Percentiles rank a stretch among this genome's conserved stretches.
phyloP scores from a whole-genome alignment of 75 land plant genomes.

The Cupressus sempervirens region DNA sequence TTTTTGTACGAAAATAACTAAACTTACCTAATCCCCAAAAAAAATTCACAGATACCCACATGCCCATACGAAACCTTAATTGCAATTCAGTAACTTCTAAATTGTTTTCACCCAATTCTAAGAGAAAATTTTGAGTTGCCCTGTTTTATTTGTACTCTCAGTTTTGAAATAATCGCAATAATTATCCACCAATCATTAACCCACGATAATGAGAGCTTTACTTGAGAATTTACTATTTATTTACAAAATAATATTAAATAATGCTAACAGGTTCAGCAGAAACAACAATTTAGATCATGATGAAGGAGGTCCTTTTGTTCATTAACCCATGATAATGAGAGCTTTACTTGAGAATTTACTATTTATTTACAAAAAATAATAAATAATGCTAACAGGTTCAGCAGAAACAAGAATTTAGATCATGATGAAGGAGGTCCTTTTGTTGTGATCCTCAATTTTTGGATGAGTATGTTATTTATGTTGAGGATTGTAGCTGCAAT shows the following conservation, averaged over 20 bases:
- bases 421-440: background rate
- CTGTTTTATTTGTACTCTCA: no score
- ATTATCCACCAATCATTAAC: background rate
- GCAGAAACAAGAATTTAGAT: background rate
- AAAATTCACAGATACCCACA: no score
- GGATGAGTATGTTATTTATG: background rate
- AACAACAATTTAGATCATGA: background rate
- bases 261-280: background rate
- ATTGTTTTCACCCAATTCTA: no score
- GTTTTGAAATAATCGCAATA: background rate
- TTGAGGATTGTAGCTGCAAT: no score
- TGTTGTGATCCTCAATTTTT: background rate
- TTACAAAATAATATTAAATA: background rate
- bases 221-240: background rate
- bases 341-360: background rate
- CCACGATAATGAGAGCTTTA: background rate
- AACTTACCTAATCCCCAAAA: no score
- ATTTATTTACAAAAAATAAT: background rate
- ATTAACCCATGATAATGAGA: background rate
- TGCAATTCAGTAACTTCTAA: no score
- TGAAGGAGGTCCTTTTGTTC: no score
- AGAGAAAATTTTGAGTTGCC: no score
- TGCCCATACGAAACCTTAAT: no score
- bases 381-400: background rate
- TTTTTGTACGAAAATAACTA: no score